Evolutionary conservation across 1,139 yeast species (phyloP), one percentile per base, ranked within the genome.

Genomic region (Taiozyma sp.): DNA sequence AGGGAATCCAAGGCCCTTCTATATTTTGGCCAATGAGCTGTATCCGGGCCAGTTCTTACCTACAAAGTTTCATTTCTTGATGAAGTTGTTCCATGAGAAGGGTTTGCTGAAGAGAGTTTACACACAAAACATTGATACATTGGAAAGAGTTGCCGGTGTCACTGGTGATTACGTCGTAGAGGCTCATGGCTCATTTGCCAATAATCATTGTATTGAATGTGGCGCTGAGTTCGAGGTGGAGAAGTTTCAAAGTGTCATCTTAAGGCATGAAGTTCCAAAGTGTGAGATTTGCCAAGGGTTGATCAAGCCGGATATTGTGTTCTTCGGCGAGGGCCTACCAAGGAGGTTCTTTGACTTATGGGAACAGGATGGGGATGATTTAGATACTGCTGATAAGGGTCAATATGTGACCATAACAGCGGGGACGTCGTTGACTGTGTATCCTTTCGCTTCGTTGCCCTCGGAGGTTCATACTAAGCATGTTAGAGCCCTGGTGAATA

Each of bases 101-200:
- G 76, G 76, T 2, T 65, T 73, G 40, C 69, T 91, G 54, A 73
- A 78, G 43, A 72, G 97, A 51, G 81, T 91, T 4, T 91, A 88
- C 66, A 89, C 97, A 0, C 98, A 91, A 65, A 91, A 91, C 63
- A 91, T 91, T 47, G 98, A 91, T 62, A 90, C 97, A 0, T 72
- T 91, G 56, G 99, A 91, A 63, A 74, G 96, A 56, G 72, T 86
- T 14, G 95, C 97, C 0, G 97, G 97, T 0, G 79, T 91, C 0
- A 63, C 72, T 1, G 81, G 73, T 35, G 81, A 83, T 11, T 74
- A 70, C 53, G 73, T 93, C 3, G 83, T 93, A 2, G 97, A 90
- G 63, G 98, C 98, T 0, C 98, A 91, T 68, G 99, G 98, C 0
- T 88, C 96, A 1, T 93, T 91, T 75, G 95, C 95, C 1, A 68